Evolutionary conservation across 176 grass and related monocot species (phyloP).

Genomic region (Dendrocalamus sinicus): DNA sequence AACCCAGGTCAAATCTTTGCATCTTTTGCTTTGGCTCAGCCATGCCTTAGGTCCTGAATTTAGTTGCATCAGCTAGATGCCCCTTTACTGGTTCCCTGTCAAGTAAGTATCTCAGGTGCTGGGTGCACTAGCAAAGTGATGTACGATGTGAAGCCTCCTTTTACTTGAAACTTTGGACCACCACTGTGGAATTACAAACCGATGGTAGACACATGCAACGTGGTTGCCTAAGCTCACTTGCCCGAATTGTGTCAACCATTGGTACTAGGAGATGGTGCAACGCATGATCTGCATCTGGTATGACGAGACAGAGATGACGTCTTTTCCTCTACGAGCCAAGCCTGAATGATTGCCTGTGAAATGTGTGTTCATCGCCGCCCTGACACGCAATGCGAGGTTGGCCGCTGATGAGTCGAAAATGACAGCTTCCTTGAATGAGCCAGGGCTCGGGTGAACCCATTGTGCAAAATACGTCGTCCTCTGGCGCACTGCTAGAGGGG

Average conservation of each 20-base stretch:
- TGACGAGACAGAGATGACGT: not conserved
- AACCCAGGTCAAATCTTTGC: constrained; percentile 18
- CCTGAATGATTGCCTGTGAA: not conserved
- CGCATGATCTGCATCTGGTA: not conserved
- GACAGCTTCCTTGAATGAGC: not conserved
- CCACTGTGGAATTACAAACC: not conserved
- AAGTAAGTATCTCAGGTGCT: constrained; percentile 28
- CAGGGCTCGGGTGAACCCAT: not conserved
- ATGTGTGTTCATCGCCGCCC: not conserved
- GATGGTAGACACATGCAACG: not conserved
- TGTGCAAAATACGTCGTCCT: not conserved
- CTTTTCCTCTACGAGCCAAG: not conserved
- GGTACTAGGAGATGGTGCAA: not conserved
- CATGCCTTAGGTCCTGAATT: not conserved
- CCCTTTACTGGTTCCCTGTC: constrained; percentile 36
- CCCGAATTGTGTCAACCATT: constrained; percentile 19
- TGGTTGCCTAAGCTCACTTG: not conserved
- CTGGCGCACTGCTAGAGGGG: not conserved
- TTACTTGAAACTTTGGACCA: constrained; percentile 7
- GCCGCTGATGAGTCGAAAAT: not conserved
- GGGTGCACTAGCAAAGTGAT: constrained; percentile 43
- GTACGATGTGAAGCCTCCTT: constrained; percentile 42
- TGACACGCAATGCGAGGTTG: not conserved
- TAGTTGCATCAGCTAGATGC: constrained; percentile 25
- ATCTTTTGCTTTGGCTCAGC: constrained; percentile 35